phyloP scores from a whole-genome alignment of 1,284 basidiomycete species.

The Trichosporon sp. region DNA sequence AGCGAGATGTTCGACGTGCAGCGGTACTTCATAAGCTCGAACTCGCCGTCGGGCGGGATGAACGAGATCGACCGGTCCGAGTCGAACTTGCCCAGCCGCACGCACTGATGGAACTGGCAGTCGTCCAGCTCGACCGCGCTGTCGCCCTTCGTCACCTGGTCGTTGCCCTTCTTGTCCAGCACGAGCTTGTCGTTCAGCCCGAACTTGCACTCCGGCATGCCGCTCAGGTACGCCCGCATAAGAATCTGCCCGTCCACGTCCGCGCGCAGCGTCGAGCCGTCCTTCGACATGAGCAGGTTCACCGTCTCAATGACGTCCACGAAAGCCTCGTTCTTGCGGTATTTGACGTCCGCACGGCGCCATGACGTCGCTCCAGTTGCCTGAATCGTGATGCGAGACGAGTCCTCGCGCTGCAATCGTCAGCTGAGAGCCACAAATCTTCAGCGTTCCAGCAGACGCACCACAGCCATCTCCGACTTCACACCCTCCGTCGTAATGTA shows the following conservation, averaged over 20 bases:
- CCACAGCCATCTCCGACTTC: slow-evolving; percentile 72
- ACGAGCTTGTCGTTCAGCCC: slow-evolving; percentile 97
- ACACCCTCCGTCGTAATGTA: slow-evolving; percentile 98
- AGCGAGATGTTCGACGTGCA: slow-evolving; percentile 93
- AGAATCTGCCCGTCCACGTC: slow-evolving; percentile 97
- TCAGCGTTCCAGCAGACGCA: slow-evolving; percentile 49
- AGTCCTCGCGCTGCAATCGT: slow-evolving; percentile 69
- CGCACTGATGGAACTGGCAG: slow-evolving; percentile 98
- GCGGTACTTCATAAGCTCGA: slow-evolving; percentile 98
- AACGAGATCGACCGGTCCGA: slow-evolving; percentile 89
- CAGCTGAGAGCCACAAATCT: background rate
- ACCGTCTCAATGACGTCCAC: slow-evolving; percentile 97
- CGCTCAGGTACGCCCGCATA: slow-evolving; percentile 95
- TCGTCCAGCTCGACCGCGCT: slow-evolving; percentile 93
- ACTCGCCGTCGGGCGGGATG: slow-evolving; percentile 97
- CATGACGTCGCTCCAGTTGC: slow-evolving; percentile 92
- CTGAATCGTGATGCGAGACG: slow-evolving; percentile 91
- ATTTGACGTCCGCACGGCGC: slow-evolving; percentile 89
- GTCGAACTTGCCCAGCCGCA: slow-evolving; percentile 89
- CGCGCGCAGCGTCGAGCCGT: slow-evolving; percentile 86
- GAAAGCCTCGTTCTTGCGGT: slow-evolving; percentile 97
- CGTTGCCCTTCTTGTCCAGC: slow-evolving; percentile 71
- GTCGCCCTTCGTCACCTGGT: slow-evolving; percentile 57
- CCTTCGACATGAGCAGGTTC: slow-evolving; percentile 93
- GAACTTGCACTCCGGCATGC: slow-evolving; percentile 96